phyloP scores from a whole-genome alignment of 805 yeast species.

The Wickerhamiella vanderwaltii region DNA sequence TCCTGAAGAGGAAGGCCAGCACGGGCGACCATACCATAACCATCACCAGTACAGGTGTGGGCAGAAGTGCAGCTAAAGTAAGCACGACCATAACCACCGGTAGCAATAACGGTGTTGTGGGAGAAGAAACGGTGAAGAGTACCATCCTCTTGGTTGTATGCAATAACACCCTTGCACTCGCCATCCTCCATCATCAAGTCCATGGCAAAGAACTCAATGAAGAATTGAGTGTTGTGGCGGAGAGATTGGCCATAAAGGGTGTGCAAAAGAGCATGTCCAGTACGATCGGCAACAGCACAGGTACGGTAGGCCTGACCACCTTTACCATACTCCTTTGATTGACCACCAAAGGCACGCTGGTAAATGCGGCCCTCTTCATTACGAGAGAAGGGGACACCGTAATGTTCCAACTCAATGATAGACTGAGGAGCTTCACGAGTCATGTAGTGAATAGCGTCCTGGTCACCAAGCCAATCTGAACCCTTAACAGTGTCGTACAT shows the following conservation, averaged over 20 bases:
- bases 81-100: constrained; percentile 98
- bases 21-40: constrained; percentile 94
- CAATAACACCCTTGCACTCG: constrained; percentile 91
- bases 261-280: constrained; percentile 95
- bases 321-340: constrained; percentile 85
- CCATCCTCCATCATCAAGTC: constrained; percentile 92
- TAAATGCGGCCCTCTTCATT: constrained; percentile 92
- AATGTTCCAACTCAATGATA: constrained; percentile 92
- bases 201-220: constrained; percentile 92
- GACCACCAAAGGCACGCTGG: constrained; percentile 99
- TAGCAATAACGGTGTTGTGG: constrained; percentile 90
- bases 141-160: constrained; percentile 98
- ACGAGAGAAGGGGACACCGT: constrained; percentile 97
- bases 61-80: constrained; percentile 98
- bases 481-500: constrained; percentile 99
- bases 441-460: constrained; percentile 98
- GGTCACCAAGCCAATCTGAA: constrained; percentile 99
- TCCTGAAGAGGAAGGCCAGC: constrained; percentile 98
- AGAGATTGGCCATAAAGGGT: constrained; percentile 92
- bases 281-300: constrained; percentile 98
- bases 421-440: constrained; percentile 95
- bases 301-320: constrained; percentile 99
- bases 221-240: constrained; percentile 94
- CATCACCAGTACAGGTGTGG: constrained; percentile 99
- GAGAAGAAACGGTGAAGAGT: constrained; percentile 96